These are phyloP conservation scores for Verticillium tricorpus DNA, from an alignment of 2,329 filamentous ascomycete species.

Conservation along the genomic window DNA sequence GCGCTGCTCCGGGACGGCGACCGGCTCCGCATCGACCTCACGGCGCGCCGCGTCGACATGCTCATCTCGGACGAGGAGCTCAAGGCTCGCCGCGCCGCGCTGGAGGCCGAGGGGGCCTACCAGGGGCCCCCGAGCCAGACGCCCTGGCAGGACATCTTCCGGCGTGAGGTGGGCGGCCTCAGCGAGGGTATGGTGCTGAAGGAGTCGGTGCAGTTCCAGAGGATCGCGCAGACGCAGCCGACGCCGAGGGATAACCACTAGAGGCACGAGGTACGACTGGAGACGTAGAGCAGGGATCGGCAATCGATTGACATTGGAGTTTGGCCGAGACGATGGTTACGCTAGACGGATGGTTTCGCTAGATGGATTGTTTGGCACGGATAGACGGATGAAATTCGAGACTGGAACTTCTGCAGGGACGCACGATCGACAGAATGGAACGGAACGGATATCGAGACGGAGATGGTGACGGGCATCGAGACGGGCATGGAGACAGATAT, in stretches of 20 bases:
- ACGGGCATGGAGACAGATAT: no score
- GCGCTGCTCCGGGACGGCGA: slow-evolving; percentile 46
- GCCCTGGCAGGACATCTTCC: slow-evolving; percentile 46
- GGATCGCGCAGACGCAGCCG: slow-evolving; percentile 36
- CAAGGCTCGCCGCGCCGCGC: slow-evolving; percentile 26
- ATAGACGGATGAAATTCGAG: background rate
- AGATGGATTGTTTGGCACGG: background rate
- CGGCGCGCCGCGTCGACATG: slow-evolving; percentile 42
- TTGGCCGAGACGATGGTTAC: background rate
- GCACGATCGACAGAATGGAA: no score
- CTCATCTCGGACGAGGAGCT: slow-evolving; percentile 38
- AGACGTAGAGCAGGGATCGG: background rate
- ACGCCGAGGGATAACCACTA: slow-evolving; percentile 40
- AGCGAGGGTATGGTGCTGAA: slow-evolving; percentile 42
- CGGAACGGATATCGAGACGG: no score
- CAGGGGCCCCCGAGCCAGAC: slow-evolving; percentile 35
- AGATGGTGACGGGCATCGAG: no score
- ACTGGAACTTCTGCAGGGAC: background rate
- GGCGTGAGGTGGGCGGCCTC: slow-evolving; percentile 38
- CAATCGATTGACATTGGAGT: background rate
- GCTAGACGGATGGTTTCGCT: background rate
- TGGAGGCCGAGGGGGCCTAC: slow-evolving; percentile 33
- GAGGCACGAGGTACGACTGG: background rate
- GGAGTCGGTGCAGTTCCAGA: slow-evolving; percentile 39
- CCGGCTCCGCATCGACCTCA: slow-evolving; percentile 43